Evolutionary conservation across 2,329 filamentous ascomycete species (phyloP).

Genomic region (Dothiorella sarmentorum): DNA sequence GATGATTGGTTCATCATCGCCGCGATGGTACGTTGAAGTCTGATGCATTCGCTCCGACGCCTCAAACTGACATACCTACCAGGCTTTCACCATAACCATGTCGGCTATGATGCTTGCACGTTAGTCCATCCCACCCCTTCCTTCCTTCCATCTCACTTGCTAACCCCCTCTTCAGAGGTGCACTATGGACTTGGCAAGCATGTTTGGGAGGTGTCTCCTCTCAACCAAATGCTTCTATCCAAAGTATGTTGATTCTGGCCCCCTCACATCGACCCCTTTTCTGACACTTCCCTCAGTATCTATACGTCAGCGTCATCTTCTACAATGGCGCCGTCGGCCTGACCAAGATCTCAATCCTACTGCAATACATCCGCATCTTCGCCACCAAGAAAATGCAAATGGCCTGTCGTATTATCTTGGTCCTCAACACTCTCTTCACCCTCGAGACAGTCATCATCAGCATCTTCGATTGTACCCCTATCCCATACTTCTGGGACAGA

Average conservation of each 20-base stretch:
- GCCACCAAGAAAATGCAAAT: conserved; percentile 23
- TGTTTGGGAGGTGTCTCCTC: not conserved
- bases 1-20: conserved; percentile 14
- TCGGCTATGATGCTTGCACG: not conserved
- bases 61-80: not conserved
- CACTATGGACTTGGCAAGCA: conserved; percentile 10
- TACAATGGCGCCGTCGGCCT: conserved; percentile 33
- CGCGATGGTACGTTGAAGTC: not conserved
- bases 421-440: conserved; percentile 22
- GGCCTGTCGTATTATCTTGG: conserved; percentile 26
- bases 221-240: not conserved
- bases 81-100: conserved; percentile 5
- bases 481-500: conserved; percentile 29
- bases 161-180: not conserved
- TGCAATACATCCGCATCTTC: conserved; percentile 36
- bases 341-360: conserved; percentile 33
- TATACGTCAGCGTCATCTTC: conserved; percentile 32
- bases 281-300: conserved; percentile 14
- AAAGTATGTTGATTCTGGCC: not conserved
- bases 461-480: conserved; percentile 29
- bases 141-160: not conserved
- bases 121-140: not conserved
- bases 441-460: conserved; percentile 29
- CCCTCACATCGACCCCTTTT: not conserved
- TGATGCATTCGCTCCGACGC: not conserved